Base-by-base conservation (phyloP, 257 asterid species). In the Solanum lignicaule region DNA sequence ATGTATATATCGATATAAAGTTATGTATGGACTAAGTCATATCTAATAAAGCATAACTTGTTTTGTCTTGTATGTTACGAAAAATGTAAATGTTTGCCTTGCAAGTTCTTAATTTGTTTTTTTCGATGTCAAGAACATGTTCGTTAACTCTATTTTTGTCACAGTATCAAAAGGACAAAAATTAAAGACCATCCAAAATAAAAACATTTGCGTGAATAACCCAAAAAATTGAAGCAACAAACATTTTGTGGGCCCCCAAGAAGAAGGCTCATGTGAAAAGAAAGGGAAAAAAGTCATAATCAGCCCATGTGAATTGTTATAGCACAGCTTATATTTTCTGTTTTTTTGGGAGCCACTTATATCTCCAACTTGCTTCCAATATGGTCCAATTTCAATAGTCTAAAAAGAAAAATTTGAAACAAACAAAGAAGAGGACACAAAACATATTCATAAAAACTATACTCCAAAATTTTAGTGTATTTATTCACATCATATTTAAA, bases 111-210 rank as follows among this genome's bases (percentile, higher is more conserved):
- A 1, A 1, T 58, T 58, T 58, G 5, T 7, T 20, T 58, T 20
- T 58, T 21, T 9, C 2, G 1, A 58, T 21, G 27, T 16, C 23
- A 52, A 16, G 3, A 52, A 5, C 4, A 55, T 55, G 10, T 55
- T 55, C 21, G 1, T 0, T 52, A 16, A 52, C 23, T 52, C 23
- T 46, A 1, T 46, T 43, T 43, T 52, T 6, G 2, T 2, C 4
- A 6, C 9, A 52, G 0, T 16, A 60, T 4, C 14, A 9, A 9
- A 8, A 9, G 14, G 29, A 62, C 1, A 62, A 62, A 55, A 62
- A 62, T 23, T 23, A 62, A 62, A 23, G 1, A 23, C 0, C 15
- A 0, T 4, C 1, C 14, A 60, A 23, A 23, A 23, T 4, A 23
- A 23, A 62, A 62, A n/a, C 1, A 62, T 23, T 4, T 23, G 15